A percentile compares a stretch with the other conserved stretches of the same genome.
Evolutionary conservation across 2,329 filamentous ascomycete genomes (phyloP).

Genomic region (Aspergillus ustus): DNA sequence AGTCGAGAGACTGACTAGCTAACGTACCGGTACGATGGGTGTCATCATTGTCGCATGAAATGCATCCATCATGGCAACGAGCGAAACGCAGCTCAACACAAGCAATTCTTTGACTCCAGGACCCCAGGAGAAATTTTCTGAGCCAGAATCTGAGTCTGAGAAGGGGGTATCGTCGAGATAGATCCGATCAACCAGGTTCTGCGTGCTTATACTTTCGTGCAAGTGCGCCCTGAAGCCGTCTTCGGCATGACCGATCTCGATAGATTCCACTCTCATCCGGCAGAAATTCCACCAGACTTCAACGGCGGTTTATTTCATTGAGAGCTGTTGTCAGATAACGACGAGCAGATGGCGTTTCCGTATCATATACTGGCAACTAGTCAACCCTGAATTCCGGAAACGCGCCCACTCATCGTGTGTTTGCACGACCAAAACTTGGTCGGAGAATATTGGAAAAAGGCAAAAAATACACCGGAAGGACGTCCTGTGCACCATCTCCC

Average conservation of each 20-base stretch:
- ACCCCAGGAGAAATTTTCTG: slow-evolving; percentile 38
- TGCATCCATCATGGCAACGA: slow-evolving; percentile 55
- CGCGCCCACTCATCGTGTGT: slow-evolving; percentile 8
- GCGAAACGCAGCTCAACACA: slow-evolving; percentile 47
- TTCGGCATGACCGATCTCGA: slow-evolving; percentile 22
- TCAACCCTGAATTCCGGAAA: not conserved
- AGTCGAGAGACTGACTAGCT: not conserved
- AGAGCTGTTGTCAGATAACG: not conserved
- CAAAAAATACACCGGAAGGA: slow-evolving; percentile 10
- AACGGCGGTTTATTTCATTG: slow-evolving; percentile 5
- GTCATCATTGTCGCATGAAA: slow-evolving; percentile 56
- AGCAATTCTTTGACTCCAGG: slow-evolving; percentile 47
- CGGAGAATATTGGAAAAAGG: slow-evolving; percentile 2
- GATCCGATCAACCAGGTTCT: slow-evolving; percentile 16
- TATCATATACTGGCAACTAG: slow-evolving; percentile 1
- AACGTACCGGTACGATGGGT: slow-evolving; percentile 49
- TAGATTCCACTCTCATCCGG: slow-evolving; percentile 25
- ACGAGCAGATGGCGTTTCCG: not conserved
- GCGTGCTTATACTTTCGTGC: slow-evolving; percentile 12
- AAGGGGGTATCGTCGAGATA: slow-evolving; percentile 3
- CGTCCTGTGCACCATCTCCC: slow-evolving; percentile 1
- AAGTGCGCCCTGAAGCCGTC: slow-evolving; percentile 17
- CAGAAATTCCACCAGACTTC: slow-evolving; percentile 9
- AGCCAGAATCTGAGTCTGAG: slow-evolving; percentile 18
- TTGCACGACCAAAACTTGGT: slow-evolving; percentile 10